Evolutionary conservation across 2,329 filamentous ascomycete genomes (phyloP), one percentile per base, ranked within the genome.

Genomic region (Pseudogymnoascus sp.): DNA sequence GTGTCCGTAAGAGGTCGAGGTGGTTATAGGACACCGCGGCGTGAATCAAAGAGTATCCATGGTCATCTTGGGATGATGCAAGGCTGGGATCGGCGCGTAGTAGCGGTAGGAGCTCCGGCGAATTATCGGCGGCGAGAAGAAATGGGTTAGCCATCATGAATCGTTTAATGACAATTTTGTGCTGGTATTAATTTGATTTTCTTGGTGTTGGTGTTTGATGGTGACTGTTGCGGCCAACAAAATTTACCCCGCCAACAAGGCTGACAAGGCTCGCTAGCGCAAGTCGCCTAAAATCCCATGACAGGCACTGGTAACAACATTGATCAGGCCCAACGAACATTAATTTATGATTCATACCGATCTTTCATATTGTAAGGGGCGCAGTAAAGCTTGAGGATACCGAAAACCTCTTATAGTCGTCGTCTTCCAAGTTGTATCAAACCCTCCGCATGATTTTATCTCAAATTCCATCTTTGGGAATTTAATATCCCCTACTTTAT

Each of bases 21-120:
- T 97, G 92, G 71, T 88, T 89, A 80, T 97, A 99, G 67, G 92
- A 97, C 15, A 90, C 87, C 14, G 93, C 91, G 59, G 94, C 94
- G 75, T 99, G 94, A 57, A 97, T 78, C 25, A 97, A 84, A 53
- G 91, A 96, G 77, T 99, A 99, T 69, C 94, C 94, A 70, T 97
- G 89, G 63, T 88, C 85, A 74, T 99, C 94, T 76, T 96, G 90
- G 59, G 82, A 77, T 2, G 86, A 82, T 60, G 94, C 93, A 60
- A 96, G 79, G n/a, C 83, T 75, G 35, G 91, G 90, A 67, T 91
- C 83, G 64, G 85, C 78, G 65, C 83, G 82, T 59, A 99, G 85
- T 67, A 92, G 84, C 62, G 85, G 78, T 64, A 96, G 79, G 60
- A 99, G 84, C 47, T 82, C 80, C 41, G 84, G 76, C 59, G 88